phyloP scores from a whole-genome alignment of 805 yeast species.

The Barnettozyma wickerhamii region DNA sequence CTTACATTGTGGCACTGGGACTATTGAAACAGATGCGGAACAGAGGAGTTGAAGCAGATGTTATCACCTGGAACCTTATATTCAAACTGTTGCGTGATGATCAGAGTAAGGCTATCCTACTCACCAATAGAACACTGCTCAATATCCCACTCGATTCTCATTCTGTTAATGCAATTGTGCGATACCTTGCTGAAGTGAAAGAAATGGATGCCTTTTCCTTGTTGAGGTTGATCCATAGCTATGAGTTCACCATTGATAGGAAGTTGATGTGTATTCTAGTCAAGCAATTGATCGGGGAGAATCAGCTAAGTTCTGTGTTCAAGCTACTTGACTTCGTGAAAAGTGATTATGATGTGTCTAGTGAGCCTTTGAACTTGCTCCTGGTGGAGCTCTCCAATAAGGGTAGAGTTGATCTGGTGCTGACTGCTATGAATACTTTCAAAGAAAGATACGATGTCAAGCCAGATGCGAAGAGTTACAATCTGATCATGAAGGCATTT shows the following conservation, averaged over 20 bases:
- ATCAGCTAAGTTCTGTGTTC: conserved; percentile 28
- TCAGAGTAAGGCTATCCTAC: conserved; percentile 27
- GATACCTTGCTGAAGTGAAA: conserved; percentile 16
- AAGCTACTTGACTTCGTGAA: conserved; percentile 16
- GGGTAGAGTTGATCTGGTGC: conserved; percentile 33
- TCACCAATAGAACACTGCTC: conserved; percentile 29
- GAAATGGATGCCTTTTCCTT: conserved; percentile 12
- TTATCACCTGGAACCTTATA: conserved; percentile 35
- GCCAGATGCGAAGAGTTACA: conserved; percentile 31
- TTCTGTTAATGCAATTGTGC: conserved; percentile 25
- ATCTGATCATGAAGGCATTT: conserved; percentile 30
- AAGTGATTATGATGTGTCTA: conserved; percentile 10
- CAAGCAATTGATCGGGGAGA: conserved; percentile 24
- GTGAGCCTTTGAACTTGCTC: conserved; percentile 27
- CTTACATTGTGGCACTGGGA: conserved; percentile 25
- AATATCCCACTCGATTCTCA: conserved; percentile 29
- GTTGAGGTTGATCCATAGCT: conserved; percentile 10
- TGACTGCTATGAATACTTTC: conserved; percentile 31
- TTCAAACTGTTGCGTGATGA: conserved; percentile 31
- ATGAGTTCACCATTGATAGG: conserved; percentile 24
- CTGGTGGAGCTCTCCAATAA: conserved; percentile 26
- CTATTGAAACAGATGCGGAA: conserved; percentile 30
- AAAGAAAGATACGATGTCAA: conserved; percentile 20
- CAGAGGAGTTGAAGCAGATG: conserved; percentile 28
- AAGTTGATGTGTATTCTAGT: conserved; percentile 25